Evolutionary conservation across 306 rosid genomes (phyloP).

Genomic region (Acacia crassicarpa): DNA sequence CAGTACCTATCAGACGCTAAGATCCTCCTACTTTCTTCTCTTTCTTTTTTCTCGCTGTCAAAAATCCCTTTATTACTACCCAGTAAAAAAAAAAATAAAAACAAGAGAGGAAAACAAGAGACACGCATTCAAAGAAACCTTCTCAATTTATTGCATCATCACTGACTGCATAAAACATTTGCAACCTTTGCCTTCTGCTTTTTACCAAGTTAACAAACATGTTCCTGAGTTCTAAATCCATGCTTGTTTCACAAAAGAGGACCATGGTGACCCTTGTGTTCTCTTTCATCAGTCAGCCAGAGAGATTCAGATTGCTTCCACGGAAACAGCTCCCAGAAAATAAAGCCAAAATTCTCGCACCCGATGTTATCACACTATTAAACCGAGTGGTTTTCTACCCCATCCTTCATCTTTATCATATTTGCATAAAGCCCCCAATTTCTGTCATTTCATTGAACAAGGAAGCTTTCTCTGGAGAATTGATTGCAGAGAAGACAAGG

Average conservation of each 20-base stretch:
- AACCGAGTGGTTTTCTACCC: background rate
- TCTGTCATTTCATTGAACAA: conserved; percentile 8
- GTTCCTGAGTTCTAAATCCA: background rate
- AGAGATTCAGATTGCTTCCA: background rate
- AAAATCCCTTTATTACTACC: background rate
- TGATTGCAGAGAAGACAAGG: conserved; percentile 39
- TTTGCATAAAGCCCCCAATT: background rate
- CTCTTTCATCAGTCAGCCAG: background rate
- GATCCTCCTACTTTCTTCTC: background rate
- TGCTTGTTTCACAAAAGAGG: background rate
- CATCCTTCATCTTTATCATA: background rate
- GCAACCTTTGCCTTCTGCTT: background rate
- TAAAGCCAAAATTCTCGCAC: background rate
- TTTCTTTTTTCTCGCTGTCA: background rate
- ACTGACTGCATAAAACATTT: background rate
- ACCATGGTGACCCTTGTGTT: background rate
- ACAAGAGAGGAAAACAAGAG: background rate
- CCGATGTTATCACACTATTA: background rate
- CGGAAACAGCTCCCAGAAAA: background rate
- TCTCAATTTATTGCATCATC: background rate
- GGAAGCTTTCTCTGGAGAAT: background rate
- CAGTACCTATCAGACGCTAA: background rate
- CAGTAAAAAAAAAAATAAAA: background rate
- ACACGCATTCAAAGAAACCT: background rate
- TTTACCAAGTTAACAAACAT: background rate